These are phyloP conservation scores for Solanum infundibuliforme DNA, from an alignment of 257 asterid genomes.

Conservation along the genomic window DNA sequence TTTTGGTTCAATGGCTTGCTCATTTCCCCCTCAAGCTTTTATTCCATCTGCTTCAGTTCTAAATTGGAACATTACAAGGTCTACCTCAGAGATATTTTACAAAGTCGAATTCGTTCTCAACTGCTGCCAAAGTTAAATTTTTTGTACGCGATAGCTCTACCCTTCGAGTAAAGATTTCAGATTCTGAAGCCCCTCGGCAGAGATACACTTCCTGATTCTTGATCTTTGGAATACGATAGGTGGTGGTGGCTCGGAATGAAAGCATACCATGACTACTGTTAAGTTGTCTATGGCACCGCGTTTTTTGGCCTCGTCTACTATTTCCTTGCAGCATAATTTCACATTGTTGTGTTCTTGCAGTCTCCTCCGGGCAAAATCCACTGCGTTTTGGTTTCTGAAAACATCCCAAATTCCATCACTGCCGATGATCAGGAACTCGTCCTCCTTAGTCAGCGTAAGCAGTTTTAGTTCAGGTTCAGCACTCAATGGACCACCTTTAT, in stretches of 20 bases:
- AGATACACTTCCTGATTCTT: slow-evolving; percentile 62
- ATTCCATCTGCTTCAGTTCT: background rate
- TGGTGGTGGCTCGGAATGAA: slow-evolving; percentile 67
- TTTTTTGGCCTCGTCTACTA: slow-evolving; percentile 69
- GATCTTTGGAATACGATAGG: slow-evolving; percentile 27
- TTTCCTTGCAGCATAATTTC: slow-evolving; percentile 62
- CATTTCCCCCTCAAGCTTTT: background rate
- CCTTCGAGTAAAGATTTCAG: slow-evolving; percentile 57
- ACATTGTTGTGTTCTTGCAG: slow-evolving; percentile 75
- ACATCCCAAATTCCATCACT: slow-evolving; percentile 90
- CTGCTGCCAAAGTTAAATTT: background rate
- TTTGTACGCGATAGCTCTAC: slow-evolving; percentile 5
- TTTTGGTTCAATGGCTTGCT: background rate
- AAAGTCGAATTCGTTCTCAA: background rate
- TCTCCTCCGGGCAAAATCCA: slow-evolving; percentile 64
- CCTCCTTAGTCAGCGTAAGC: slow-evolving; percentile 60
- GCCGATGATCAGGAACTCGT: slow-evolving; percentile 76
- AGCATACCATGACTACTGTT: slow-evolving; percentile 73
- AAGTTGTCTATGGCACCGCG: slow-evolving; percentile 67
- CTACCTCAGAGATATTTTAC: background rate
- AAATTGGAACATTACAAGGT: background rate
- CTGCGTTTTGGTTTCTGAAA: slow-evolving; percentile 77
- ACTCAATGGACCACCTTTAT: slow-evolving; percentile 61
- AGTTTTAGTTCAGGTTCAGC: slow-evolving; percentile 89
- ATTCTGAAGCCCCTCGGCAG: slow-evolving; percentile 71